Conservation (phyloP, 352 stramenopile species). For the Pilasporangium apinafurcum region DNA sequence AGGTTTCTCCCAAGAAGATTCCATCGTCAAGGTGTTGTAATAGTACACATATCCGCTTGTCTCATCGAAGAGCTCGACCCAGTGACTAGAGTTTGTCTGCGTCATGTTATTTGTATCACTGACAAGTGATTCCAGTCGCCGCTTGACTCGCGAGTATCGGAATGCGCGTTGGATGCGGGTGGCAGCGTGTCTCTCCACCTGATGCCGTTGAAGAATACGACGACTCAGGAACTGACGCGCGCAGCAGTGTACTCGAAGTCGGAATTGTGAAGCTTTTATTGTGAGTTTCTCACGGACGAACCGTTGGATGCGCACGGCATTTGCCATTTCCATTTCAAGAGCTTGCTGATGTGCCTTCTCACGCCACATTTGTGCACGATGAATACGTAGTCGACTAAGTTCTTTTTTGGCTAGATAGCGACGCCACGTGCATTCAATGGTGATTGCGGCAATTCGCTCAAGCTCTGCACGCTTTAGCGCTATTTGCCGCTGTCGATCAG, state of each 20-base stretch:
- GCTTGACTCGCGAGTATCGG: slow-evolving; percentile 32
- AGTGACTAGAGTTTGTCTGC: too few relatives aligned
- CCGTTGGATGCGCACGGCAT: slow-evolving; percentile 29
- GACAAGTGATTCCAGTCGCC: slow-evolving; percentile 26
- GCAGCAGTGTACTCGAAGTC: slow-evolving; percentile 22
- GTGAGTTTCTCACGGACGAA: slow-evolving; percentile 22
- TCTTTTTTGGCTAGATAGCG: slow-evolving; percentile 10
- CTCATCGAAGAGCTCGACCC: slow-evolving; percentile 74
- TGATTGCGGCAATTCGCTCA: slow-evolving; percentile 15
- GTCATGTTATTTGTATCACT: slow-evolving; percentile 11
- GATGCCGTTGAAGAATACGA: slow-evolving; percentile 7
- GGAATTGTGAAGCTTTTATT: neutral
- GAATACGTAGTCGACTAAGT: slow-evolving; percentile 10
- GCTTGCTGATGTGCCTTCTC: slow-evolving; percentile 2
- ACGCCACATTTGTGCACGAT: slow-evolving; percentile 8
- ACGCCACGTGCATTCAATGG: slow-evolving; percentile 23
- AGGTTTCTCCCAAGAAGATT: slow-evolving; percentile 40
- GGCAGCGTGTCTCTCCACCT: slow-evolving; percentile 19
- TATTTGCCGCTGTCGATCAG: slow-evolving; percentile 2
- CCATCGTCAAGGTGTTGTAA: slow-evolving; percentile 43
- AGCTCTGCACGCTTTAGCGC: slow-evolving; percentile 9
- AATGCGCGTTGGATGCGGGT: slow-evolving; percentile 50
- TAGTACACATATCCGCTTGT: slow-evolving; percentile 61
- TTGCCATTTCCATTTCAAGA: slow-evolving; percentile 13
- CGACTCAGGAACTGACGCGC: slow-evolving; percentile 35